Evolutionary conservation across 768 basidiomycete species (phyloP), one percentile per base, ranked within the genome.

Genomic region (Pilatotrama ljubarskyi): DNA sequence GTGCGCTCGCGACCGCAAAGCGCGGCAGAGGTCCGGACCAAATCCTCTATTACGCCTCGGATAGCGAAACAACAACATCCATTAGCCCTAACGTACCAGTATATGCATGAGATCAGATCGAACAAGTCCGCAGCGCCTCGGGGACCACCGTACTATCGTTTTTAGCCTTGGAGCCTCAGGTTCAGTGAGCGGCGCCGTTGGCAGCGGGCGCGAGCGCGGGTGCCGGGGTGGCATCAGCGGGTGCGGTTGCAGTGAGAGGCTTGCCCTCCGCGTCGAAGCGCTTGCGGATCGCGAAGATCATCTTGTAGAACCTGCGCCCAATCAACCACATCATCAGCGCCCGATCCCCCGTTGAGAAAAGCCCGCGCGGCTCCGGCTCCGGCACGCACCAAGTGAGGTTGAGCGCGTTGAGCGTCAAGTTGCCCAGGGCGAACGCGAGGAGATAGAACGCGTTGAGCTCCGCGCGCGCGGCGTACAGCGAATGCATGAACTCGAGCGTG

Each of bases 371-470:
- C n/a, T n/a, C n/a, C n/a, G n/a, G n/a, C n/a, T 20, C 1, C 49
- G 47, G 20, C 42, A 70, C 74, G 58, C 53, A 91, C 91, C 91
- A 93, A 66, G 87, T 78, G 80, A 86, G 85, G 72, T 95, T 95
- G 22, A 95, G 76, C 3, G 78, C 76, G 65, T 92, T 86, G 10
- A 95, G 76, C 35, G 85, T 67, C 35, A 89, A 57, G 67, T 91
- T 92, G 17, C 85, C 88, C 1, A 80, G 79, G 56, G 84, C 88
- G 20, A 84, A 73, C 36, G 80, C 41, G 15, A 82, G 68, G 58
- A 86, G 84, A 26, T 76, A 57, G 18, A 55, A 49, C n/a, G 57
- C n/a, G 2, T 87, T 79, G 32, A 92, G 77, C 38, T 84, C 70
- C 53, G 80, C 73, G 50, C 83, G 78, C n/a, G 83, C 82, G 22